Percentiles rank a stretch among this genome's conserved stretches.
Evolutionary conservation across 108 stramenopile genomes (phyloP).

Genomic region (Nitzschia putrida): DNA sequence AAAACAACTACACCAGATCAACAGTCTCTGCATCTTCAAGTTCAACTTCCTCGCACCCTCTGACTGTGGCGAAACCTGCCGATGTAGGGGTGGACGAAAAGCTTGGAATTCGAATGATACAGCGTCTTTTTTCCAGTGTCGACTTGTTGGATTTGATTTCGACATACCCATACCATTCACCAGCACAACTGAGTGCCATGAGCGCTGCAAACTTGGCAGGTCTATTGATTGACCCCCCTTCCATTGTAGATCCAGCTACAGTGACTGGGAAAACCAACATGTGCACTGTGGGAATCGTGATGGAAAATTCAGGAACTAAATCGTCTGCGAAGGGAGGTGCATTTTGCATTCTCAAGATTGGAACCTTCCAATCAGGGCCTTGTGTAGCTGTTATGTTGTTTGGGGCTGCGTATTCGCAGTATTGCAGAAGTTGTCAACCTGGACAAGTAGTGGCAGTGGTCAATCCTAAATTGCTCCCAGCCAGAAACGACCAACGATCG

Average conservation of each 20-base stretch:
- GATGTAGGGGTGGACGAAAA: slow-evolving; percentile 31
- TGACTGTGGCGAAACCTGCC: background rate
- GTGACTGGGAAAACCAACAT: slow-evolving; percentile 49
- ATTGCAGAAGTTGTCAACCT: slow-evolving; percentile 23
- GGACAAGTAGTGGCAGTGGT: slow-evolving; percentile 63
- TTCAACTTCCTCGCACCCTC: background rate
- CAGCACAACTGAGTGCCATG: slow-evolving; percentile 53
- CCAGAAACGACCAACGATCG: slow-evolving; percentile 2
- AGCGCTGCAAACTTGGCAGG: slow-evolving; percentile 30
- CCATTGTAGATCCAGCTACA: slow-evolving; percentile 39
- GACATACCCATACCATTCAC: slow-evolving; percentile 35
- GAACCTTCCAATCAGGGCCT: slow-evolving; percentile 60
- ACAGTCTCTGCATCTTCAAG: background rate
- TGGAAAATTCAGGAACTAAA: slow-evolving; percentile 53
- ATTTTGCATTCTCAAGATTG: slow-evolving; percentile 65
- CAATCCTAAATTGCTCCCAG: slow-evolving; percentile 61
- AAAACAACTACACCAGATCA: background rate
- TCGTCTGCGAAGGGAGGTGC: slow-evolving; percentile 64
- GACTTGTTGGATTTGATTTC: slow-evolving; percentile 52
- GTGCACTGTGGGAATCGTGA: slow-evolving; percentile 57
- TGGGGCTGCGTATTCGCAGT: slow-evolving; percentile 67
- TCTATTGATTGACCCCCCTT: slow-evolving; percentile 29
- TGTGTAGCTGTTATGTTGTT: slow-evolving; percentile 74
- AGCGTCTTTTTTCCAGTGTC: slow-evolving; percentile 40
- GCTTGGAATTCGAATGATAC: slow-evolving; percentile 52